Percentiles rank a stretch among this genome's conserved stretches.
Conservation (phyloP, 306 rosid genomes). For the Fagus sylvatica region DNA sequence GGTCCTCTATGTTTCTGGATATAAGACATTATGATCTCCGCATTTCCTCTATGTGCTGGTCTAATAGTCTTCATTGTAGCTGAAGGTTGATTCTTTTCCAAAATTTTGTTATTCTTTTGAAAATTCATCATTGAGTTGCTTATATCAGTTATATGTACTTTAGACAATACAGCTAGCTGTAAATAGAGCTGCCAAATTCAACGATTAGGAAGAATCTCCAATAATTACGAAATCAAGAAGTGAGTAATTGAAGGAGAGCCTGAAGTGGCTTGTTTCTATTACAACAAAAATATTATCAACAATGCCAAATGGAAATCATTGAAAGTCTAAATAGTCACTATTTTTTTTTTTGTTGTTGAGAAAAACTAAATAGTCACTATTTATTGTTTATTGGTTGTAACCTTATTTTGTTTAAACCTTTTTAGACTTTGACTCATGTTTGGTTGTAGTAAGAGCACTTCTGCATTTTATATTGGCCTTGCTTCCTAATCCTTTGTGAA, state of each 20-base stretch:
- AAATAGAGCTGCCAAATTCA: constrained; percentile 49
- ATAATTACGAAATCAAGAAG: constrained; percentile 24
- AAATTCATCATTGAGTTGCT: neutral
- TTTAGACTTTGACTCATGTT: too few relatives aligned
- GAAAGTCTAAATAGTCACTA: too few relatives aligned
- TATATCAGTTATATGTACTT: constrained; percentile 3
- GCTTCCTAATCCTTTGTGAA: too few relatives aligned
- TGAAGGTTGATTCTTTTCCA: neutral
- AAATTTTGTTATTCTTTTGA: neutral
- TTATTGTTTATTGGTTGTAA: too few relatives aligned
- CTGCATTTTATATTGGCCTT: too few relatives aligned
- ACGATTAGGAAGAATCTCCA: constrained; percentile 43
- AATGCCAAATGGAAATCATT: too few relatives aligned
- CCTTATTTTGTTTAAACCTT: too few relatives aligned
- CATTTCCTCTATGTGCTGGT: neutral
- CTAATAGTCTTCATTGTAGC: neutral
- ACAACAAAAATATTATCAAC: too few relatives aligned
- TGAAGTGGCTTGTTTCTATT: constrained; percentile 10
- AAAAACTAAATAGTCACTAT: too few relatives aligned
- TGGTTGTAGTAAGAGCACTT: too few relatives aligned
- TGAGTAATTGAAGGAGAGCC: constrained; percentile 36
- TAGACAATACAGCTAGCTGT: constrained; percentile 57
- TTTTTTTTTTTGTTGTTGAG: too few relatives aligned
- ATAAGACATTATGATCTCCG: neutral
- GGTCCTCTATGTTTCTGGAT: neutral